Base-by-base conservation (phyloP, 495 filamentous ascomycete genomes). In the Aspergillus bridgeri region DNA sequence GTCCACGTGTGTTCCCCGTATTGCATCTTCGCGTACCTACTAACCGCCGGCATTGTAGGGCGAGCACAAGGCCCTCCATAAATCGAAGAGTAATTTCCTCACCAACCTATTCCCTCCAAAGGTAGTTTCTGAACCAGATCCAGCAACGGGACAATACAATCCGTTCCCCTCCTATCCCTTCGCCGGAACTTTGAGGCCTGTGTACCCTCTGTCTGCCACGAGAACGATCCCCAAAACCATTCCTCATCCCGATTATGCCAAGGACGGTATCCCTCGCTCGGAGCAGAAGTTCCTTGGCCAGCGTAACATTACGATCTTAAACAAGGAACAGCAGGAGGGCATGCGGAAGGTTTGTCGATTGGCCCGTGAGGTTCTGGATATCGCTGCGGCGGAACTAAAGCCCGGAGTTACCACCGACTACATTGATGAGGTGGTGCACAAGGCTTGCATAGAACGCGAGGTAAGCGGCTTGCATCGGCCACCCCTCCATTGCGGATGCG, bases 331-430 rank as follows among this genome's bases (percentile, higher is more conserved):
- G 54, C 89, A 91, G 64, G 83, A 88, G 57, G 91, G 80, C 18
- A 98, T 99, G 94, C 84, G 95, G 60, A 96, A 90, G 63, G 95
- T 96, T 7, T 98, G 94, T 71, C 82, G 85, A 48, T 65, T 98
- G 51, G 89, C 89, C 6, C 79, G 94, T 69, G 94, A 99, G 69
- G 94, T 99, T 1, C 73, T 99, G 57, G 94, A 99, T 77, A 87
- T 95, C 63, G 89, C 93, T 0, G 94, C 90, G 0, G 82, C 84
- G 15, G 93, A 86, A 44, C 63, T 88, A 54, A 86, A 81, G 65
- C 94, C 95, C 15, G 94, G 94, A 15, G 84, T 98, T 23, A 98
- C 95, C 2, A 99, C 94, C 7, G 95, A 99, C 68, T 87, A 96
- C 67, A 90, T 99, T 38, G 94, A 99, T 66, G 90, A 95, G 71